phyloP scores from a whole-genome alignment of 139 green algal species.

The Coelastrella sp. region DNA sequence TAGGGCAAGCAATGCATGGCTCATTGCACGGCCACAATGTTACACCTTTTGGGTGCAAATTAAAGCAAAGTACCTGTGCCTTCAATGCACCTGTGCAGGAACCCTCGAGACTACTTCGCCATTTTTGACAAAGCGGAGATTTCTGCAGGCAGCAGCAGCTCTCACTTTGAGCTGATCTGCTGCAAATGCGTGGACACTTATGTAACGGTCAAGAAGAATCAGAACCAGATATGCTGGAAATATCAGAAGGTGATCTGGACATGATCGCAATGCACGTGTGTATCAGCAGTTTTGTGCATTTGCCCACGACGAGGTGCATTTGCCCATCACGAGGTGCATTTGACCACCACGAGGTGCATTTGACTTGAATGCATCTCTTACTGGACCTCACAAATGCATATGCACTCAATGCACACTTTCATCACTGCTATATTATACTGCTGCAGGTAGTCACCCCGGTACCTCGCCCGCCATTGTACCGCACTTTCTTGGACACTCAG shows the following conservation, averaged over 20 bases:
- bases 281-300: no score
- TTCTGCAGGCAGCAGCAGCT: background rate
- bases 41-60: no score
- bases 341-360: no score
- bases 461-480: slow-evolving; percentile 47
- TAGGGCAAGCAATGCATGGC: no score
- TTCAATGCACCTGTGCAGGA: slow-evolving; percentile 52
- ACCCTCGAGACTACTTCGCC: slow-evolving; percentile 79
- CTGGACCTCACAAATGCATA: no score
- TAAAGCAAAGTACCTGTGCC: background rate
- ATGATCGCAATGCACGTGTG: no score
- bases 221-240: slow-evolving; percentile 84
- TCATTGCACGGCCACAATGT: no score
- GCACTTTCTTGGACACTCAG: slow-evolving; percentile 78
- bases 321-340: no score
- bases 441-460: slow-evolving; percentile 6
- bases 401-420: no score
- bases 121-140: slow-evolving; percentile 72
- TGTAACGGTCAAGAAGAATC: slow-evolving; percentile 86
- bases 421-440: no score
- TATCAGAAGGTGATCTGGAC: slow-evolving; percentile 59
- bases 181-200: slow-evolving; percentile 89
- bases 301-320: no score
- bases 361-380: no score
- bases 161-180: slow-evolving; percentile 40